Percentiles rank a stretch among this genome's conserved stretches.
Conservation (phyloP, 2,329 filamentous ascomycete genomes). For the Chalaropsis thielavioides region DNA sequence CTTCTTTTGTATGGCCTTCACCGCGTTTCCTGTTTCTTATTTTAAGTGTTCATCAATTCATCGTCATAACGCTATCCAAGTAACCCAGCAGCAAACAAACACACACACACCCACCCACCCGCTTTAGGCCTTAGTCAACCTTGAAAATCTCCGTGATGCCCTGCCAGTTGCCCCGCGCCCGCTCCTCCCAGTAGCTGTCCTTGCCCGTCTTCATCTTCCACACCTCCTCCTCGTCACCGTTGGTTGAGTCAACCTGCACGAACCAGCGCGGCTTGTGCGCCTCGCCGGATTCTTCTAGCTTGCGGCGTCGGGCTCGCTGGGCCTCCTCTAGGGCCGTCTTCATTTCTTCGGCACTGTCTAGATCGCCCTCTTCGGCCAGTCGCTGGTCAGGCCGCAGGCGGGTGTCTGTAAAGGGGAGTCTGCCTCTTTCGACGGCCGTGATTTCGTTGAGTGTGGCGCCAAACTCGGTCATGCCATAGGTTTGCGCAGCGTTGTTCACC, state of each 20-base stretch:
- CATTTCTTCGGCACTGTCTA: conserved; percentile 69
- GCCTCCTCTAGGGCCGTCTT: conserved; percentile 77
- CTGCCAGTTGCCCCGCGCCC: conserved; percentile 52
- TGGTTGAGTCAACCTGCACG: conserved; percentile 42
- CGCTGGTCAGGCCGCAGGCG: conserved; percentile 78
- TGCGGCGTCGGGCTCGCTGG: conserved; percentile 59
- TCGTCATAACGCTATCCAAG: conserved; percentile 4
- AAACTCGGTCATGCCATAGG: conserved; percentile 80
- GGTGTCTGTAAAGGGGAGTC: conserved; percentile 67
- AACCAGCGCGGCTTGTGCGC: conserved; percentile 74
- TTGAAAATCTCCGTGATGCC: conserved; percentile 39
- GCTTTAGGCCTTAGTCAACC: conserved; percentile 13
- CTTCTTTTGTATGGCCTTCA: no score
- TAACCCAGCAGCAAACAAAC: not conserved
- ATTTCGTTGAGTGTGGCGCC: conserved; percentile 79
- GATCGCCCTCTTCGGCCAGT: conserved; percentile 63
- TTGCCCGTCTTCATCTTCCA: conserved; percentile 68
- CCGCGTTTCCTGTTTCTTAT: not conserved
- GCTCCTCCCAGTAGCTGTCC: conserved; percentile 88
- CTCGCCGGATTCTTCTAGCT: conserved; percentile 61
- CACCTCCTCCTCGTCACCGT: conserved; percentile 48
- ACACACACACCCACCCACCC: not conserved
- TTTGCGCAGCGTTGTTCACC: conserved; percentile 62
- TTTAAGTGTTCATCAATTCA: not conserved
- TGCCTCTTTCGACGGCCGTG: conserved; percentile 60